Conservation (phyloP, 805 yeast genomes). For the Wickerhamomyces chaumierensis region DNA sequence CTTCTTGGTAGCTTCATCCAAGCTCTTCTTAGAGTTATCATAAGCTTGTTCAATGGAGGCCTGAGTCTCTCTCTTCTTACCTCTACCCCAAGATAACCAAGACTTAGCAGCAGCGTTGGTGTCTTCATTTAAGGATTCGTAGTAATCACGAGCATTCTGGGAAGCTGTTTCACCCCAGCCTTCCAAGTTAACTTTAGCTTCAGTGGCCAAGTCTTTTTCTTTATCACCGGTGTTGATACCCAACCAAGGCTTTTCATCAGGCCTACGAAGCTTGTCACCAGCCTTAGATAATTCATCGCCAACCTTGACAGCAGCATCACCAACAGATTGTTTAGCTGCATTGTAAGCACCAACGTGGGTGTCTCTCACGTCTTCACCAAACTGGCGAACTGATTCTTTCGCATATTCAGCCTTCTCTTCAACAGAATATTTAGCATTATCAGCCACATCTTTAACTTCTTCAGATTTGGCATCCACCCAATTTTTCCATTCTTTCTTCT, state of each 20-base stretch:
- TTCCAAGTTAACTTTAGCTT: constrained; percentile 24
- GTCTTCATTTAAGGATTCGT: constrained; percentile 10
- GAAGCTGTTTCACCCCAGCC: constrained; percentile 39
- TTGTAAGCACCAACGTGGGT: constrained; percentile 10
- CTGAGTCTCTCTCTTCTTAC: constrained; percentile 5
- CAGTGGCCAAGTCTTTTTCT: constrained; percentile 20
- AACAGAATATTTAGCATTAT: no score
- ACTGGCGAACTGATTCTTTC: constrained; percentile 5
- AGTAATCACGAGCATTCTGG: constrained; percentile 15
- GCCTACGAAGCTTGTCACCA: constrained; percentile 2
- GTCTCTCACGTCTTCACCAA: constrained; percentile 13
- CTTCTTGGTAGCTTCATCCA: constrained; percentile 24
- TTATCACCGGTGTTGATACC: constrained; percentile 8
- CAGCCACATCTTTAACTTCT: constrained; percentile 5
- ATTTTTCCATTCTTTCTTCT: constrained; percentile 6
- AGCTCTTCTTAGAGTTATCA: constrained; percentile 21
- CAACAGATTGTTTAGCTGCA: constrained; percentile 6
- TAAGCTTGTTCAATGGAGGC: constrained; percentile 7
- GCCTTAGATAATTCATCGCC: constrained; percentile 2
- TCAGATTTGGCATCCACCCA: constrained; percentile 15
- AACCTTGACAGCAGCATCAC: constrained; percentile 3
- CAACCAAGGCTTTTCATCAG: constrained; percentile 7
- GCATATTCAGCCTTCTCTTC: constrained; percentile 9
- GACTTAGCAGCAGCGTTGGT: constrained; percentile 4
- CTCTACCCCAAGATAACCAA: constrained; percentile 12